Evolutionary conservation across 805 yeast genomes (phyloP), one percentile per base, ranked within the genome.

Genomic region (Metschnikowia peoriensis): DNA sequence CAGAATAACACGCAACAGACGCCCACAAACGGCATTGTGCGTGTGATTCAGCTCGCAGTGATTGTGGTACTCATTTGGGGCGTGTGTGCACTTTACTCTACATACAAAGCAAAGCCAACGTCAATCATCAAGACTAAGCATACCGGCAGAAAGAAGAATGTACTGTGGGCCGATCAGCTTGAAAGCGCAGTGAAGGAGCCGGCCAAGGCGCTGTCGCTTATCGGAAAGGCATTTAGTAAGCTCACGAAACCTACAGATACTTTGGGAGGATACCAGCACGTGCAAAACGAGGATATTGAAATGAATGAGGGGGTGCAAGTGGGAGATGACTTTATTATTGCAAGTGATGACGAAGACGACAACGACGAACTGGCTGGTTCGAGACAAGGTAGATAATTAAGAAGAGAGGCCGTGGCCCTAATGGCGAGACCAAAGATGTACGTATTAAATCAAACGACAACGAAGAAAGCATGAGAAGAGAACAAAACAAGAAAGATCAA

Each of bases 151-250:
- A 74, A 73, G 65, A 75, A 75, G 61, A 75, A 74, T 47, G 80
- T 75, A 14, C 78, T 71, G 61, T 75, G 80, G 80, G 79, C 79
- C 10, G 79, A 75, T 54, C 76, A 73, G 60, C 59, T 75, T 50
- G 71, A 72, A 53, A 69, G 65, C 15, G 71, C 66, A n/a, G 68
- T 62, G 40, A 61, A 59, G 15, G 61, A 59, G 22, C 59, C 54
- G 49, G 58, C 53, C 14, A 51, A 68, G 39, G 67, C 65, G 34
- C 66, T 71, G 39, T 75, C 81, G 1, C 70, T 78, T 45, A 61
- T 73, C 7, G 53, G 69, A 29, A 72, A 68, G 52, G 68, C 75
- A 4, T 61, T 70, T 34, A 63, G 65, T 50, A 72, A 69, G 55
- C 60, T 71, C 34, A 64, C 64, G 42, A 68, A 71, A 15, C 59